Conservation (phyloP, 176 grass and related monocot species). For the Musa schizocarpa region DNA sequence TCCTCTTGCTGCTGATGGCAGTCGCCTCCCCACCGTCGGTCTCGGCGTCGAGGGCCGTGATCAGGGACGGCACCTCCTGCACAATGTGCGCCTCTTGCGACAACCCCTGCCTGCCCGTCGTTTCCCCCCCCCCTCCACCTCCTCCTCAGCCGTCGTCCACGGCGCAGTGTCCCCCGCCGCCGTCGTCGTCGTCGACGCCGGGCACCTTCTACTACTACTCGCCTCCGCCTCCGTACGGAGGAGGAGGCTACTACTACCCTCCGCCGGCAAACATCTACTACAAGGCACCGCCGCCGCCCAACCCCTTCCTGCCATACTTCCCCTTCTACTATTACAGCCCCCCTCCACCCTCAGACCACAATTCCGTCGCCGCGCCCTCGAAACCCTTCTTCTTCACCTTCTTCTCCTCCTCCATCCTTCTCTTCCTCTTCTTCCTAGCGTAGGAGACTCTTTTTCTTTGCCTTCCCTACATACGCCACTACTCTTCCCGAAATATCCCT, state of each 20-base stretch:
- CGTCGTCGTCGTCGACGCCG: conserved; percentile 13
- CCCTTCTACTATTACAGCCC: conserved; percentile 95
- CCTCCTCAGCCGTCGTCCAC: conserved; percentile 30
- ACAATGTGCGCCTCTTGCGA: conserved; percentile 76
- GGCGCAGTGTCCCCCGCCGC: conserved; percentile 29
- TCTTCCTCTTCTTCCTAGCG: background rate
- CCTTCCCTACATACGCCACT: too few relatives aligned
- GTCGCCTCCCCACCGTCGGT: background rate
- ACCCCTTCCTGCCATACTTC: conserved; percentile 94
- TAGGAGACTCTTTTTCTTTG: background rate
- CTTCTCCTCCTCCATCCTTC: background rate
- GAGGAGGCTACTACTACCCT: conserved; percentile 18
- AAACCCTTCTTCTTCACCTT: background rate
- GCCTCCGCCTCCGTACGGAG: conserved; percentile 10
- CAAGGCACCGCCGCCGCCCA: conserved; percentile 76
- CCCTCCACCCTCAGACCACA: conserved; percentile 41
- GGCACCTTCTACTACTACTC: conserved; percentile 15
- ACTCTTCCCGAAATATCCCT: background rate
- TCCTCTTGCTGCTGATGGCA: background rate
- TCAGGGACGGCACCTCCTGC: conserved; percentile 69
- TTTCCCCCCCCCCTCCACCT: conserved; percentile 36
- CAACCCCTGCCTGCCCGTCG: conserved; percentile 52
- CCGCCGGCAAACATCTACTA: conserved; percentile 29
- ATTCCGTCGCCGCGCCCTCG: conserved; percentile 4
- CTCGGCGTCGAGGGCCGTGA: conserved; percentile 10